Evolutionary conservation across 2,329 filamentous ascomycete genomes (phyloP).

Genomic region (Fusarium multiceps): DNA sequence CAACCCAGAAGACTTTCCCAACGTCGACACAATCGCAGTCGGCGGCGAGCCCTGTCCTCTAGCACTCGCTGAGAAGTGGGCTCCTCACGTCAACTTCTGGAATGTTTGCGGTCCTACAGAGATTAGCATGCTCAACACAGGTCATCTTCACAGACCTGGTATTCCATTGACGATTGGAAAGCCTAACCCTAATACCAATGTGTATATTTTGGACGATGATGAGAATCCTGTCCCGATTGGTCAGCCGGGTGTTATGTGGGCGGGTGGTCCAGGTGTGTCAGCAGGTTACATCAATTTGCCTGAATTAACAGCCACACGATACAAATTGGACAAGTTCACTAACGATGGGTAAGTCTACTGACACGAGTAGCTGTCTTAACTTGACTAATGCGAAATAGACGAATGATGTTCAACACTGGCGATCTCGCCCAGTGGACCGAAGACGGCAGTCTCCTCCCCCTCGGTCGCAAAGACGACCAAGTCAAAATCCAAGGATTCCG

Average conservation of each 20-base stretch:
- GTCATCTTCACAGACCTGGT: slow-evolving; percentile 21
- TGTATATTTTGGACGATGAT: slow-evolving; percentile 65
- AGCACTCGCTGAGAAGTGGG: slow-evolving; percentile 30
- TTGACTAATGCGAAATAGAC: slow-evolving; percentile 41
- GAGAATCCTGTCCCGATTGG: slow-evolving; percentile 59
- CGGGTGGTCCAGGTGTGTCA: slow-evolving; percentile 47
- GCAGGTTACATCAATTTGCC: slow-evolving; percentile 25
- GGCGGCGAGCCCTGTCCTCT: slow-evolving; percentile 32
- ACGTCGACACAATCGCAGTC: slow-evolving; percentile 26
- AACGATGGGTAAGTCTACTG: slow-evolving; percentile 10
- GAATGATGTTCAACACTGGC: slow-evolving; percentile 45
- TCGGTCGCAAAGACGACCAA: slow-evolving; percentile 36
- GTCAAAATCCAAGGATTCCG: slow-evolving; percentile 32
- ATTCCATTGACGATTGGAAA: slow-evolving; percentile 24
- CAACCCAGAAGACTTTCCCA: slow-evolving; percentile 18
- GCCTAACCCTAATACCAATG: slow-evolving; percentile 62
- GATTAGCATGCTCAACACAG: slow-evolving; percentile 35
- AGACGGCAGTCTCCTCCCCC: slow-evolving; percentile 31
- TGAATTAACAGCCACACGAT: slow-evolving; percentile 9
- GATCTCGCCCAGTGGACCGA: slow-evolving; percentile 28
- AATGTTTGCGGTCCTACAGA: slow-evolving; percentile 35
- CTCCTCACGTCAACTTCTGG: slow-evolving; percentile 32
- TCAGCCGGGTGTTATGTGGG: slow-evolving; percentile 65
- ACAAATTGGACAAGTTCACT: slow-evolving; percentile 42
- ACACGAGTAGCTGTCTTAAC: too few species aligned